Conservation (phyloP, 257 asterid genomes). For the Lantana camara region DNA sequence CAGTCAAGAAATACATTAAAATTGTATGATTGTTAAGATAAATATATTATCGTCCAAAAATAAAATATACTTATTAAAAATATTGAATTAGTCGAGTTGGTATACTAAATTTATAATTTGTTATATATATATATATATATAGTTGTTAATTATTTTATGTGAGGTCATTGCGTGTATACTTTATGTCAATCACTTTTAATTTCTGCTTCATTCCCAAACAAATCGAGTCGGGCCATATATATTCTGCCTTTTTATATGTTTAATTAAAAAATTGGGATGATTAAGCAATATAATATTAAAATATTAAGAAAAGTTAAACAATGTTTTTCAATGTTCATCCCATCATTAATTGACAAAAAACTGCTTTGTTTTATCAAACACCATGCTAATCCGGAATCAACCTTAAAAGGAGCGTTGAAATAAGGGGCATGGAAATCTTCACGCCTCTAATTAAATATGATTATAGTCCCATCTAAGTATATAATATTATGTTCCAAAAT, state of each 20-base stretch:
- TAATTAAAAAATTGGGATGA: not conserved
- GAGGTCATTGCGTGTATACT: not conserved
- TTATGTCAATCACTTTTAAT: constrained; percentile 5
- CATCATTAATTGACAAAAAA: constrained; percentile 18
- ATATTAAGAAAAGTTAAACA: constrained; percentile 8
- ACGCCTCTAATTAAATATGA: too few relatives aligned
- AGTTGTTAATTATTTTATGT: not conserved
- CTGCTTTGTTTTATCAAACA: constrained; percentile 6
- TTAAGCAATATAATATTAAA: not conserved
- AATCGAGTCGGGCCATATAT: constrained; percentile 12
- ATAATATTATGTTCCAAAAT: too few relatives aligned
- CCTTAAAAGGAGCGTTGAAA: constrained; percentile 29
- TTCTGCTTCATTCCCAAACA: constrained; percentile 7
- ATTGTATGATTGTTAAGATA: too few relatives aligned
- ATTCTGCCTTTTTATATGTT: not conserved
- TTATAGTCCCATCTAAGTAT: too few relatives aligned
- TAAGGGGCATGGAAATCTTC: not conserved
- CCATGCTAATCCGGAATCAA: constrained; percentile 19
- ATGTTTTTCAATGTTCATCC: constrained; percentile 16
- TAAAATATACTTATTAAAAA: too few relatives aligned
- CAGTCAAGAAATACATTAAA: too few relatives aligned
- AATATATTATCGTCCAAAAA: too few relatives aligned
- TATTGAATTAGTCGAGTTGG: too few relatives aligned
- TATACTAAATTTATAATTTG: too few relatives aligned
- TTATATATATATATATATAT: not conserved